phyloP scores from a whole-genome alignment of 1,284 basidiomycete genomes.

The Apiotrichum domesticum region DNA sequence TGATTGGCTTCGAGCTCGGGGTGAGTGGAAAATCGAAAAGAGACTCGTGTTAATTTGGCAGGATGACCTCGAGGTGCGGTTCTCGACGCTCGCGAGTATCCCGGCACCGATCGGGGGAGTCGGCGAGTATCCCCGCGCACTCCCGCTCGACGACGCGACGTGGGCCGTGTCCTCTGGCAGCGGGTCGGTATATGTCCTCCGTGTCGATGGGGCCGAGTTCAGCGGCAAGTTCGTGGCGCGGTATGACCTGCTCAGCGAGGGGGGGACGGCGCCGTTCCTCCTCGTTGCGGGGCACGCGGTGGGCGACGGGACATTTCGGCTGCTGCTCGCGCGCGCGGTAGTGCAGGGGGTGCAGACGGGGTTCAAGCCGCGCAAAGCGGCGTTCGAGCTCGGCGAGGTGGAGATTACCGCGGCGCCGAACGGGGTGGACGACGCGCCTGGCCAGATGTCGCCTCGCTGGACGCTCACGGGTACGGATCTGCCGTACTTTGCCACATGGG shows the following conservation, averaged over 20 bases:
- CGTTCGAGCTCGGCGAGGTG: background rate
- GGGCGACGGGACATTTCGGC: background rate
- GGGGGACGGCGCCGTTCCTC: slow-evolving; percentile 52
- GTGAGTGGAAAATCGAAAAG: slow-evolving; percentile 14
- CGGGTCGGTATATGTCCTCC: slow-evolving; percentile 59
- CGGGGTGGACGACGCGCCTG: slow-evolving; percentile 23
- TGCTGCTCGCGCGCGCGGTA: background rate
- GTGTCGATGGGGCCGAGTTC: slow-evolving; percentile 34
- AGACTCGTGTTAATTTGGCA: slow-evolving; percentile 31
- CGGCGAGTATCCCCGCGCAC: slow-evolving; percentile 71
- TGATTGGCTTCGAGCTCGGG: slow-evolving; percentile 58
- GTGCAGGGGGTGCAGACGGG: background rate
- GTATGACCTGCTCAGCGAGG: slow-evolving; percentile 50
- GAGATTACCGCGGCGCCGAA: slow-evolving; percentile 11
- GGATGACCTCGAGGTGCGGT: slow-evolving; percentile 54
- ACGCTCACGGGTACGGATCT: slow-evolving; percentile 63
- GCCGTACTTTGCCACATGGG: slow-evolving; percentile 51
- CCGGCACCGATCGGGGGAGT: slow-evolving; percentile 51
- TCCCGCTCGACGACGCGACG: slow-evolving; percentile 53
- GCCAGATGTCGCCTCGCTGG: slow-evolving; percentile 56
- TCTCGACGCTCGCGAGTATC: slow-evolving; percentile 58
- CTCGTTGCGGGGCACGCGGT: slow-evolving; percentile 9
- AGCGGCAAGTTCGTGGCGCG: slow-evolving; percentile 52
- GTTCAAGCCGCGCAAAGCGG: background rate
- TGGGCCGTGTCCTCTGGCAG: slow-evolving; percentile 67